Percentiles rank a stretch among this genome's conserved stretches.
These are phyloP conservation scores for Keithomyces neogunnii DNA, from an alignment of 2,329 filamentous ascomycete species.

Conservation along the genomic window DNA sequence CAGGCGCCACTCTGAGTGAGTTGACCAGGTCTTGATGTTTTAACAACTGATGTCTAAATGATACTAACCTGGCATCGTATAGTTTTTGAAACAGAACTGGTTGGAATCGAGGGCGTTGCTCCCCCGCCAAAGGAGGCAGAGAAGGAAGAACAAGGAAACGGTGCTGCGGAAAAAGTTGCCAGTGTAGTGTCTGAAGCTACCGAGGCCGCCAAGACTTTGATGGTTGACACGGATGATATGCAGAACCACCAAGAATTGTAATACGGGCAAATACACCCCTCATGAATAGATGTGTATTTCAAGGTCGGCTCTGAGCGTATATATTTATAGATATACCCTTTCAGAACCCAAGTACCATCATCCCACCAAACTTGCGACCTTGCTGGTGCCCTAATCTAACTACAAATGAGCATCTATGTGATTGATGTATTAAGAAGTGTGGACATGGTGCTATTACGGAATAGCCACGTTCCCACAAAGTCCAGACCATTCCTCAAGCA, in stretches of 20 bases:
- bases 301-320: neutral
- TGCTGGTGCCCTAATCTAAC: too few species aligned
- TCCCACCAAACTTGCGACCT: neutral
- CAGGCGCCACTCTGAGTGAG: slow-evolving; percentile 66
- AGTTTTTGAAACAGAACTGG: slow-evolving; percentile 89
- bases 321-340: neutral
- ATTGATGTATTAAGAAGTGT: neutral
- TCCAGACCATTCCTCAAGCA: slow-evolving; percentile 19
- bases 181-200: slow-evolving; percentile 14
- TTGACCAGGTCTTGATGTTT: slow-evolving; percentile 9
- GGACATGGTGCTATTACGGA: neutral
- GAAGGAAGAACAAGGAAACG: slow-evolving; percentile 23
- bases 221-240: slow-evolving; percentile 45
- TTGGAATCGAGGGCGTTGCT: slow-evolving; percentile 69
- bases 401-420: neutral
- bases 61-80: slow-evolving; percentile 7
- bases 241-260: slow-evolving; percentile 55
- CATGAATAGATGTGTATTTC: neutral
- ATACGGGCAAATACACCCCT: slow-evolving; percentile 1
- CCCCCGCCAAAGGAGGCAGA: neutral
- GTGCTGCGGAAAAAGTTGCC: slow-evolving; percentile 15
- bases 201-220: slow-evolving; percentile 36
- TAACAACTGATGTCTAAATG: slow-evolving; percentile 1
- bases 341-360: neutral
- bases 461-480: too few species aligned